Base-by-base conservation (phyloP, 768 basidiomycete genomes). In the Phylloporus rhodoxanthus region DNA sequence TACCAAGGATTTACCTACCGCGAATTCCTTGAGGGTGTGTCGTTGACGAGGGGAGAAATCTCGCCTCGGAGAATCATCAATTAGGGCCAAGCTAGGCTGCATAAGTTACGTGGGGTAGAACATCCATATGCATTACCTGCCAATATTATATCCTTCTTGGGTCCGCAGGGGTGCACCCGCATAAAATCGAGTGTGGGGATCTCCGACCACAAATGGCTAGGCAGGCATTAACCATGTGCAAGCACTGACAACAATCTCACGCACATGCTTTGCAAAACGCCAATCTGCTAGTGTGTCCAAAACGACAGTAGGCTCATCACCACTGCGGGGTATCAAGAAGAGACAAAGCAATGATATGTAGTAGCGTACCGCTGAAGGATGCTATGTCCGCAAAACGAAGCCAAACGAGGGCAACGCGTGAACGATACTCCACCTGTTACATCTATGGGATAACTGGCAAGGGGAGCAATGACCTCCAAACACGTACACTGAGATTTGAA, bases 11-110 rank as follows among this genome's bases (percentile, higher is more conserved):
- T 47, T 25, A 61, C 74, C 34, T 54, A 75, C 72, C 49, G 94
- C 93, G 61, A 96, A 96, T 67, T 96, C 94, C 65, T 95, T 95
- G 54, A 97, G 73, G 2, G 91, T 91, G 71, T 95, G 88, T 41
- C 92, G 73, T 58, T 93, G 90, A 39, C 93, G 75, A 8, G 93
- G 91, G 8, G 85, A 82, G 61, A 94, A 96, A 51, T 94, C 92
- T 17, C 79, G 74, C 41, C 87, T 76, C 2, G 92, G 90, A 34
- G 79, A 72, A 59, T 91, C 88, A 55, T 93, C 91, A 53, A 93
- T 81, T 28, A 97, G 77, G 32, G 89, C 85, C 48, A 97, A 70
- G 43, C 87, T 89, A 57, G 17, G 33, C 34, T 20, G 42, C 25
- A 37, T 57, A 17, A 54, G 51, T 21, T 43, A 40, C 26, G 28